Evolutionary conservation across 106 monocot genomes (phyloP).

Genomic region (Dendrobium chrysotoxum): DNA sequence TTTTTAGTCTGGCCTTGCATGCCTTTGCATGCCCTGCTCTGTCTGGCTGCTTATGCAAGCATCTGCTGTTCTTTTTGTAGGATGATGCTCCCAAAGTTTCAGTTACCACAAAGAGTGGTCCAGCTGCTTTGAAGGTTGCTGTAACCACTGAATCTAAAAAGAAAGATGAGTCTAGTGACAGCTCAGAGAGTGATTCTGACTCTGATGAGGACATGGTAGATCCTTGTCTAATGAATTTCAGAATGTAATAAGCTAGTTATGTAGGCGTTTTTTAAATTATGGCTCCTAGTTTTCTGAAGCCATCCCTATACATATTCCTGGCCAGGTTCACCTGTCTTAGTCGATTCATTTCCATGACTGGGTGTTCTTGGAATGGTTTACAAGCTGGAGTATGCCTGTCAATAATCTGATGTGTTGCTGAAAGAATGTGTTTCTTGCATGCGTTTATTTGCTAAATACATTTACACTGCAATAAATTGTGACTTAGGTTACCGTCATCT

Average conservation of each 20-base stretch:
- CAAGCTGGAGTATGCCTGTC: no score
- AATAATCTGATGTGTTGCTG: no score
- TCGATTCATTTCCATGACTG: background rate
- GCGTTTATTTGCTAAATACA: no score
- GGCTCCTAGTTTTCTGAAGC: background rate
- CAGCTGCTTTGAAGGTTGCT: background rate
- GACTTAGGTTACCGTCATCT: no score
- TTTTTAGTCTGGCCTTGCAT: background rate
- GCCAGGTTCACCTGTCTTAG: background rate
- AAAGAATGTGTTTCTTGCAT: no score
- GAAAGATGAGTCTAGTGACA: slow-evolving; percentile 22
- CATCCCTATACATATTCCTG: background rate
- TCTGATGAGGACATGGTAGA: slow-evolving; percentile 21
- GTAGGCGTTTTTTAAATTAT: background rate
- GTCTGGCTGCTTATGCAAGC: background rate
- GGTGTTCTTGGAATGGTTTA: no score
- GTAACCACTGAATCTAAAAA: slow-evolving; percentile 12
- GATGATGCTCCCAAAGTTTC: slow-evolving; percentile 1
- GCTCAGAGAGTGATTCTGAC: slow-evolving; percentile 30
- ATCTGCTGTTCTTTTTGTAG: background rate
- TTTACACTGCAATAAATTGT: no score
- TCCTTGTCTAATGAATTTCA: no score
- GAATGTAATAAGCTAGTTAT: background rate
- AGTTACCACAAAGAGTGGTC: background rate
- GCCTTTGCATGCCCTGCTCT: background rate